These are phyloP conservation scores for Solanum virginianum DNA, from an alignment of 257 asterid species.

Conservation along the genomic window DNA sequence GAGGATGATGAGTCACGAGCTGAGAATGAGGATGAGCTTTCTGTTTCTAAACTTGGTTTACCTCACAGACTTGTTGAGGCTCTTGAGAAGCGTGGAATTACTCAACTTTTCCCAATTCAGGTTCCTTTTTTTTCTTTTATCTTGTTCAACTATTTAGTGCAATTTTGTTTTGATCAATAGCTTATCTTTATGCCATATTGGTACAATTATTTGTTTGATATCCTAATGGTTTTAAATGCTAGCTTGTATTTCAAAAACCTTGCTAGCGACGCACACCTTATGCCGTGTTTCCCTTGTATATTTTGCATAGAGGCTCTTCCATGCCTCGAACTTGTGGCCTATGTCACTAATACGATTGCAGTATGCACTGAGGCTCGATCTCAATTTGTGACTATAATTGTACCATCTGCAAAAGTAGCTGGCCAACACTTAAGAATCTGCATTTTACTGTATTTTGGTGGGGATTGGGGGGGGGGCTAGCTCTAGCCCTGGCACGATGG, in stretches of 20 bases:
- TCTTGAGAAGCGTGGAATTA: constrained; percentile 70
- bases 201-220: not conserved
- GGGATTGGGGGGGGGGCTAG: not conserved
- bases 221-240: not conserved
- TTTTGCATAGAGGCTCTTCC: not conserved
- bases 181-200: not conserved
- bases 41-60: constrained; percentile 54
- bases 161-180: not conserved
- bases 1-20: constrained; percentile 10
- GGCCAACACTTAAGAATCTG: not conserved
- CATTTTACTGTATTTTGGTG: not conserved
- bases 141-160: not conserved
- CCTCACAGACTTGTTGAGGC: constrained; percentile 63
- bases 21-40: constrained; percentile 34
- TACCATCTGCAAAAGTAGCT: not conserved
- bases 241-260: not conserved
- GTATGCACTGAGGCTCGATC: not conserved
- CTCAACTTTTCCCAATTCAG: constrained; percentile 81
- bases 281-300: not conserved
- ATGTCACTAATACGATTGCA: not conserved
- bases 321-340: not conserved
- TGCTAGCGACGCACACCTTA: not conserved
- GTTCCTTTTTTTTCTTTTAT: constrained; percentile 6
- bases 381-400: not conserved
- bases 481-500: not conserved